Percentiles rank a stretch among this genome's conserved stretches.
phyloP scores from a whole-genome alignment of 192 early-diverging fungal genomes.

The Phycomyces nitens region DNA sequence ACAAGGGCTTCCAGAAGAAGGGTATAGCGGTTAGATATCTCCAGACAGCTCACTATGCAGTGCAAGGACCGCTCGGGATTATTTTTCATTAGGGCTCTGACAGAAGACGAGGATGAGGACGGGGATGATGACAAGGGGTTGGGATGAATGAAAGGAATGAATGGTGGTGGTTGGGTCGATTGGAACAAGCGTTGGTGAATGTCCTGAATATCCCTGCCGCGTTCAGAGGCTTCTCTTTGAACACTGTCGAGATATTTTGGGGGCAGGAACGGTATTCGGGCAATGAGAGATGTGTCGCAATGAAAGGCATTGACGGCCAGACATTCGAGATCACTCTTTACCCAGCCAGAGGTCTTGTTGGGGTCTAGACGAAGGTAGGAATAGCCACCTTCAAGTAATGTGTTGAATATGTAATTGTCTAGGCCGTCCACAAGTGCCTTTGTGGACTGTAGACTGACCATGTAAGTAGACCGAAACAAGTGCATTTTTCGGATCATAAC shows the following conservation, averaged over 20 bases:
- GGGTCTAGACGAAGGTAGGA: constrained; percentile 2
- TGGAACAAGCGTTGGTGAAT: constrained; percentile 12
- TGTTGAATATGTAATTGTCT: constrained; percentile 9
- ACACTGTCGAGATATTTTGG: constrained; percentile 7
- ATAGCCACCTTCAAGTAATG: not conserved
- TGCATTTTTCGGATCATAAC: constrained; percentile 22
- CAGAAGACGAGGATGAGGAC: not conserved
- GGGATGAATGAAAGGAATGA: not conserved
- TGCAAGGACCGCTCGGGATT: not conserved
- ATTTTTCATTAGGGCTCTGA: not conserved
- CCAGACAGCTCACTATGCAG: constrained; percentile 13
- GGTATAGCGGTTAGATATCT: constrained; percentile 13
- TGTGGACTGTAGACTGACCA: constrained; percentile 1
- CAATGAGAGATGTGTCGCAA: constrained; percentile 18
- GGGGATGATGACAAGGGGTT: not conserved
- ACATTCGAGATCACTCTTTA: constrained; percentile 10
- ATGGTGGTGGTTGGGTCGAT: not conserved
- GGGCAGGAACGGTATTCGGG: constrained; percentile 22
- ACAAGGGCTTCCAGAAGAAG: constrained; percentile 13
- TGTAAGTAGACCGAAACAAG: constrained; percentile 16
- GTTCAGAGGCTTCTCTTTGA: not conserved
- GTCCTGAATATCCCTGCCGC: constrained; percentile 2
- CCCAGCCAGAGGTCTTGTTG: not conserved
- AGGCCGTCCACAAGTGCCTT: not conserved
- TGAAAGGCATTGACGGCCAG: constrained; percentile 14